Percentiles rank a stretch among this genome's conserved stretches.
Evolutionary conservation across 2,329 filamentous ascomycete genomes (phyloP).

Genomic region (Sporothrix protearum): DNA sequence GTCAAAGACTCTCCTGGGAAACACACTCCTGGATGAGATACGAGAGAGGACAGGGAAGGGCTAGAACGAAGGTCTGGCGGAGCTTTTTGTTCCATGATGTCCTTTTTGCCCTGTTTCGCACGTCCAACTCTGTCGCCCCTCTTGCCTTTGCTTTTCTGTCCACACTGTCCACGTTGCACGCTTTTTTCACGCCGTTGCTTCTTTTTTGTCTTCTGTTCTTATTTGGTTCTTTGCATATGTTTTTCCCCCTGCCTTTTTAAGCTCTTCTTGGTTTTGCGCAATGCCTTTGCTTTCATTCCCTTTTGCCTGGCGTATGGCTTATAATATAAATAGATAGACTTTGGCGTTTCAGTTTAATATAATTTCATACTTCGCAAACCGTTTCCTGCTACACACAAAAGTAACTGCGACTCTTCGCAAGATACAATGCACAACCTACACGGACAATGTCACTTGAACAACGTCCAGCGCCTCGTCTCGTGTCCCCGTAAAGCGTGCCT

Average conservation of each 20-base stretch:
- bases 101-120: not conserved
- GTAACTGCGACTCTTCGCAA: no score
- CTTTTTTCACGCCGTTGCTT: not conserved
- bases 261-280: not conserved
- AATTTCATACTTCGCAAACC: not conserved
- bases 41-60: not conserved
- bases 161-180: not conserved
- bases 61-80: no score
- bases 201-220: not conserved
- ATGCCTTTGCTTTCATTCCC: not conserved
- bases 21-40: not conserved
- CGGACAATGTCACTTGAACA: slow-evolving; percentile 35
- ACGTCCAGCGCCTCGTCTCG: slow-evolving; percentile 45
- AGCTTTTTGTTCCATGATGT: no score
- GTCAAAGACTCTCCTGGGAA: not conserved
- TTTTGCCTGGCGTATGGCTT: slow-evolving; percentile 19
- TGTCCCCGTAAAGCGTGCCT: slow-evolving; percentile 55
- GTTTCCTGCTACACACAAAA: no score
- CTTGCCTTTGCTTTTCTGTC: not conserved
- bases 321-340: slow-evolving; percentile 17
- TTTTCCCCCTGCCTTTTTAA: not conserved
- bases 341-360: slow-evolving; percentile 3
- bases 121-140: not conserved
- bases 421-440: no score
- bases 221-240: not conserved